Base-by-base conservation (phyloP, 169 alveolate species). In the Plasmodium vinckei region DNA sequence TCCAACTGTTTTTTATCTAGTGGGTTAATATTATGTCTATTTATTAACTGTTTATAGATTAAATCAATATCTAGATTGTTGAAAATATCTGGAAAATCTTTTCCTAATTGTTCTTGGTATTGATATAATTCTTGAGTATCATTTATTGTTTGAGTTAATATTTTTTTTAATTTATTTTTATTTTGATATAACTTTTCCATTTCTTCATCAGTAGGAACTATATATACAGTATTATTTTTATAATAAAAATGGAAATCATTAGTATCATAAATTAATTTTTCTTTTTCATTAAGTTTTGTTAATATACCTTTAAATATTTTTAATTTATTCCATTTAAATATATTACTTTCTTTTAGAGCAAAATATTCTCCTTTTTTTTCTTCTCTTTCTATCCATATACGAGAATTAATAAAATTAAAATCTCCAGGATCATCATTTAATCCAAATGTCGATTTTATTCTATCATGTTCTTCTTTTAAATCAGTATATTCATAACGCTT, bases 341-440 rank as follows among this genome's bases (percentile, higher is more conserved):
- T 49, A 61, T 90, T 70, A 60, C 94, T 92, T 69, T 95, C 97
- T 87, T 95, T 95, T 27, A 95, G 95, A 2, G 97, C 97, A 72
- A 94, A 94, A 70, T 93, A 95, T 73, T 95, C 97, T 5, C 97
- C 97, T 92, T 87, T 39, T 53, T 44, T 70, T 59, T 86, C 33
- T 17, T 67, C 92, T 60, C 96, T 77, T 57, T 95, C 97, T 13
- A 90, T 88, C 97, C 97, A 95, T 59, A 95, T 87, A 4, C 97
- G 92, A 60, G 92, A 72, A 56, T 94, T 94, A 44, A 68, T 51
- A 92, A 92, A 92, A 33, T 92, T 87, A 3, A 56, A 54, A 72
- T 95, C 97, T 51, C 94, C 92, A 15, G 97, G 97, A 51, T 94
- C 95, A 87, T 95, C 97, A 25, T 92, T 72, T 57, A 89, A 90